These are phyloP conservation scores for Helotiales sp. DNA, from an alignment of 2,329 filamentous ascomycete genomes.

Conservation along the genomic window DNA sequence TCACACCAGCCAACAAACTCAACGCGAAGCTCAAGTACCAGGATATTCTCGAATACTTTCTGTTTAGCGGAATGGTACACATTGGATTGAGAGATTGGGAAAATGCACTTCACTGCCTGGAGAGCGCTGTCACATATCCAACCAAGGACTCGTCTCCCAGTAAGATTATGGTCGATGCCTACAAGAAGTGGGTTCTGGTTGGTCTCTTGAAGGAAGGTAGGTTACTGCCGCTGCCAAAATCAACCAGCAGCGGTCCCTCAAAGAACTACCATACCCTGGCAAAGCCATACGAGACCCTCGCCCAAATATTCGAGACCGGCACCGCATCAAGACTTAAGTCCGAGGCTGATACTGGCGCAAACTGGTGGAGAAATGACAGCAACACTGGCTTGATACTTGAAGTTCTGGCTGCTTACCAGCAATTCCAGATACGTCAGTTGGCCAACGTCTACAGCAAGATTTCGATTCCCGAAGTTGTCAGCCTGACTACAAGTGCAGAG, in stretches of 20 bases:
- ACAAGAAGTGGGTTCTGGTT: slow-evolving; percentile 88
- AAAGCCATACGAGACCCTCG: slow-evolving; percentile 74
- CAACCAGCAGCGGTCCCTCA: slow-evolving; percentile 56
- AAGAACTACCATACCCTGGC: slow-evolving; percentile 63
- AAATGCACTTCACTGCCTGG: slow-evolving; percentile 65
- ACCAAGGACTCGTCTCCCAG: slow-evolving; percentile 65
- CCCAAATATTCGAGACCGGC: slow-evolving; percentile 67
- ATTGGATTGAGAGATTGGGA: slow-evolving; percentile 65
- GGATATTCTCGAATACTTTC: slow-evolving; percentile 69
- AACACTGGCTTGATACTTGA: slow-evolving; percentile 74
- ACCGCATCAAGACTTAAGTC: slow-evolving; percentile 63
- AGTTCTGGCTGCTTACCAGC: slow-evolving; percentile 72
- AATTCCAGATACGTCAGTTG: slow-evolving; percentile 76
- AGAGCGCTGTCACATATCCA: slow-evolving; percentile 71
- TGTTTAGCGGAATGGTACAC: slow-evolving; percentile 68
- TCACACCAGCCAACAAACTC: slow-evolving; percentile 63
- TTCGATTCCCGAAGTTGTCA: slow-evolving; percentile 57
- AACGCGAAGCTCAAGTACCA: slow-evolving; percentile 57
- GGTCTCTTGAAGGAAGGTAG: slow-evolving; percentile 73
- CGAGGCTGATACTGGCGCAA: slow-evolving; percentile 64
- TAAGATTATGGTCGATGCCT: slow-evolving; percentile 83
- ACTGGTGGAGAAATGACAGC: slow-evolving; percentile 71
- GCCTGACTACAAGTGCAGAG: slow-evolving; percentile 58
- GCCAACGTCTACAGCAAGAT: slow-evolving; percentile 71
- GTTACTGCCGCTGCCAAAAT: slow-evolving; percentile 58